Base-by-base conservation (phyloP, 2,329 filamentous ascomycete species). In the Aspergillus pseudonomiae region DNA sequence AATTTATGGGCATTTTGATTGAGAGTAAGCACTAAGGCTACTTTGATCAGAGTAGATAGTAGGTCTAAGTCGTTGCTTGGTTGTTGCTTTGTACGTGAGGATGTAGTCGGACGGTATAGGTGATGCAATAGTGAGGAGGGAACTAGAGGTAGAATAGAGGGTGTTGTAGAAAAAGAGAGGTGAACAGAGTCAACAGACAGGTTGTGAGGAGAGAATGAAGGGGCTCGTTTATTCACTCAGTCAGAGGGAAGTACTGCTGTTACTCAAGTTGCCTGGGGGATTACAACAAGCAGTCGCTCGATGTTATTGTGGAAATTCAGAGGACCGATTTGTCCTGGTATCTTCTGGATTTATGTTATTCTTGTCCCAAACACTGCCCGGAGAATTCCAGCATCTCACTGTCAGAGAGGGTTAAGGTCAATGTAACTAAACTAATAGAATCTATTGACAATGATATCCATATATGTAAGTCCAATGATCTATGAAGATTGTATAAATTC, bases 1-100 rank as follows among this genome's bases (percentile, higher is more conserved):
- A 77, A 0, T 41, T 68, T 34, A 75, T 74, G 7, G 71, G 67
- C 73, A 75, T 77, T 2, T 57, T 71, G 41, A 26, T 3, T 57
- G n/a, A 12, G 3, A 28, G 24, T 28, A 28, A 9, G 6, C 3
- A 28, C 9, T 5, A 16, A 46, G 43, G 11, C 5, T 12, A 9
- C 12, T 45, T 11, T 45, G 41, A 24, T 46, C 2, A 46, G 4
- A 14, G 43, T 24, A 5, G n/a, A 21, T 26, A 21, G n/a, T 26
- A 46, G 11, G 2, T 24, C n/a, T 10, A 46, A 46, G n/a, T 57
- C 57, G 10, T 5, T 56, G n/a, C 9, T 12, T 36, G 46, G 32
- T 55, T 32, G 36, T 34, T n/a, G 5, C 19, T 7, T 24, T 60
- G 26, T 36, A 21, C 12, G 36, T 34, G 34, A 10, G 36, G 10